Evolutionary conservation across 169 alveolate genomes (phyloP), one percentile per base, ranked within the genome.

Genomic region (Eimeria maxima): DNA sequence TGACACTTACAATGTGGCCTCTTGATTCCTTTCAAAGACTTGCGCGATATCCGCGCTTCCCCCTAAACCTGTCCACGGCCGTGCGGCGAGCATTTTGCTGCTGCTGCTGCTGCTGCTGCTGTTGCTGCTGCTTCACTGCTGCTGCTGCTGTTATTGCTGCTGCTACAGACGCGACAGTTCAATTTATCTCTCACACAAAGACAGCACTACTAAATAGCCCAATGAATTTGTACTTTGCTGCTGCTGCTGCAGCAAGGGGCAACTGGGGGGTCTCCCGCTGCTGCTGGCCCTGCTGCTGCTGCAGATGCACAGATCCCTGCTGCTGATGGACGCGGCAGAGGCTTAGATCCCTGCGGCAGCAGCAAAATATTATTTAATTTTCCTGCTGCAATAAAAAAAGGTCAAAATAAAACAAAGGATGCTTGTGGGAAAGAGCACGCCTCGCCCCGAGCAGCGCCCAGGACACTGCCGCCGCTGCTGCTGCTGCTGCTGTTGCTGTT

Each of bases 11-110:
- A 98, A 93, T 60, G 99, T 98, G 67, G 99, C 99, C 94, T 98
- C 99, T 90, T 98, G 99, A 95, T 98, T 98, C 81, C 99, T 97
- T 94, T 98, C 99, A 90, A 96, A 98, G 71, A 98, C 95, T 57
- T 97, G 98, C 74, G 97, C 97, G 95, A 98, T 97, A 93, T 98
- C 99, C n/a, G 97, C 87, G 16, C 93, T 89, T 42, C 96, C 94
- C 16, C 55, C 86, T 13, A 87, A 67, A 38, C 80, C 73, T 27
- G 67, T 57, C 45, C 76, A 74, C 42, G 84, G 84, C 84, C 84
- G 45, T 24, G 84, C 53, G 84, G 84, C 50, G 22, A 74, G 84
- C 84, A 74, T 74, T 74, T 29, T 74, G 57, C 27, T 24, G 84
- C 84, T 74, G 84, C 84, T 67, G 84, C 45, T 74, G 84, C 84